These are phyloP conservation scores for Corymbia citriodora DNA, from an alignment of 441 rosid species.

Conservation along the genomic window DNA sequence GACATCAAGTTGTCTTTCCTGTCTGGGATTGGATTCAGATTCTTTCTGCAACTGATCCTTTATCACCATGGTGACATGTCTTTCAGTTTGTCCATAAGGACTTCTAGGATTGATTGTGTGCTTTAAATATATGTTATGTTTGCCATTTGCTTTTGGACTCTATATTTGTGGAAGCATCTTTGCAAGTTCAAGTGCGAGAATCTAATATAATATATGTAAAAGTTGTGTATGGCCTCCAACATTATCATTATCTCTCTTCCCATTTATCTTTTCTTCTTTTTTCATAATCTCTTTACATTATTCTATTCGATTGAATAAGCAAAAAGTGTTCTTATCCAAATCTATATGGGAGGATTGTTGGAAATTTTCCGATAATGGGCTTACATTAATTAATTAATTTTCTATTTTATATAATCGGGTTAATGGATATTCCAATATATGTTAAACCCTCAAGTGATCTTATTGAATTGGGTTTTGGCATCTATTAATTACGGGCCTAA, in stretches of 20 bases:
- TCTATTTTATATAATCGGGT: too few relatives aligned
- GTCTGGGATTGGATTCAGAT: neutral
- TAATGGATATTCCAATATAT: too few relatives aligned
- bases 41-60: neutral
- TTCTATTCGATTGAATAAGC: neutral
- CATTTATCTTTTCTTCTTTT: neutral
- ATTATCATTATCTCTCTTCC: neutral
- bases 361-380: too few relatives aligned
- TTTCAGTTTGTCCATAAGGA: neutral
- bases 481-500: too few relatives aligned
- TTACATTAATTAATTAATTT: too few relatives aligned
- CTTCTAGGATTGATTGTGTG: neutral
- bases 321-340: neutral
- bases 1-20: neutral
- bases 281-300: neutral
- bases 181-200: neutral
- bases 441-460: too few relatives aligned
- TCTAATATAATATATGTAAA: neutral
- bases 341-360: neutral
- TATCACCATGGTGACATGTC: neutral
- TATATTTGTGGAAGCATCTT: neutral
- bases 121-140: neutral
- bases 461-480: too few relatives aligned
- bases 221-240: neutral
- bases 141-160: neutral